A percentile compares a stretch with the other conserved stretches of the same genome.
Evolutionary conservation across 1,284 basidiomycete genomes (phyloP).

Genomic region (Puccinia polysora): DNA sequence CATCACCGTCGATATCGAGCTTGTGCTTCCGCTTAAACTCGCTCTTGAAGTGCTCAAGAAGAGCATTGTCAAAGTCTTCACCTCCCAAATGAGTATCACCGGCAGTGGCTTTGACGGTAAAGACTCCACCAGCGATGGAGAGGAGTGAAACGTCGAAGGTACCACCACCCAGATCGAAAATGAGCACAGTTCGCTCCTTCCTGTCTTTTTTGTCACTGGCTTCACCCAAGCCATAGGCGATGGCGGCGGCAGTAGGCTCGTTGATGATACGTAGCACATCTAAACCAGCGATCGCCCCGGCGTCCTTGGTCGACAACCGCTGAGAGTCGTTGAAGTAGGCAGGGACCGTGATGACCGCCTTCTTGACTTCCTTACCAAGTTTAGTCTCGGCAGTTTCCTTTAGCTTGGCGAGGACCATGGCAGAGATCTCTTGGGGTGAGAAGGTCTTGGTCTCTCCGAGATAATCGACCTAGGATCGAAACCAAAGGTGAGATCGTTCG

Average conservation of each 20-base stretch:
- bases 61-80: constrained; percentile 96
- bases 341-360: constrained; percentile 67
- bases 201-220: constrained; percentile 58
- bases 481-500: not conserved
- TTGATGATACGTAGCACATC: constrained; percentile 68
- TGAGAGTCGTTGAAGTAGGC: constrained; percentile 69
- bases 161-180: constrained; percentile 98
- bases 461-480: constrained; percentile 58
- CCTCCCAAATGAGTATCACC: constrained; percentile 65
- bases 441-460: constrained; percentile 62
- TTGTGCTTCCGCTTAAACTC: constrained; percentile 68
- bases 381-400: constrained; percentile 73
- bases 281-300: constrained; percentile 63
- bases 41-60: constrained; percentile 75
- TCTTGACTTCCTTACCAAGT: constrained; percentile 63
- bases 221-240: constrained; percentile 65
- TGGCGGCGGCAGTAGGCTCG: constrained; percentile 59
- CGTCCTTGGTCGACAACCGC: constrained; percentile 67
- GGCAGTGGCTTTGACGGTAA: constrained; percentile 64
- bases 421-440: constrained; percentile 72
- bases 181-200: constrained; percentile 94
- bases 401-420: constrained; percentile 98
- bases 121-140: constrained; percentile 63
- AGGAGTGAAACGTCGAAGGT: constrained; percentile 66
- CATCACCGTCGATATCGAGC: constrained; percentile 89